phyloP scores from a whole-genome alignment of 2,329 filamentous ascomycete genomes.

The Exophiala viscosa region DNA sequence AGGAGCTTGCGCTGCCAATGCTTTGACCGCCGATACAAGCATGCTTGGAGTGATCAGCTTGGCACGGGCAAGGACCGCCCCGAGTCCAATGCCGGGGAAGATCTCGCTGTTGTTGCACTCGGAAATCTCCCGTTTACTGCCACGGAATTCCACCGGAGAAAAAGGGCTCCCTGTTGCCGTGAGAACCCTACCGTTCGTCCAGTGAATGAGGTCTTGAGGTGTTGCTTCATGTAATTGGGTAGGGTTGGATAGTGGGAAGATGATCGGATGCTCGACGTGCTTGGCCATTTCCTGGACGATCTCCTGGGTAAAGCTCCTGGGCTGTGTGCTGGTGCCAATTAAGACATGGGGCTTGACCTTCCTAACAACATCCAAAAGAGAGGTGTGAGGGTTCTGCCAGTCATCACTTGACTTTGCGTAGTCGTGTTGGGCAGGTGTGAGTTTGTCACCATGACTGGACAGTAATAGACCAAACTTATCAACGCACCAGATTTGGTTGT shows the following conservation, averaged over 20 bases:
- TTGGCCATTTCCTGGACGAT: constrained; percentile 71
- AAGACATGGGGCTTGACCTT: constrained; percentile 74
- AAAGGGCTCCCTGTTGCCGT: constrained; percentile 84
- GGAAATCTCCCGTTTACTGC: constrained; percentile 57
- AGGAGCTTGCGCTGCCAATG: constrained; percentile 67
- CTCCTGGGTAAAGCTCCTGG: constrained; percentile 70
- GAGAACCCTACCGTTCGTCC: constrained; percentile 73
- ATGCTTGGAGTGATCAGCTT: constrained; percentile 68
- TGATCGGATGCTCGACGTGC: constrained; percentile 66
- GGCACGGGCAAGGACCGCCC: constrained; percentile 67
- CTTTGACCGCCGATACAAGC: constrained; percentile 74
- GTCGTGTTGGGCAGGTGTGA: constrained; percentile 63
- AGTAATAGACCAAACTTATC: constrained; percentile 77
- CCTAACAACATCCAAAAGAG: constrained; percentile 65
- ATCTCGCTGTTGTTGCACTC: constrained; percentile 88
- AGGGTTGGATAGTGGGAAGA: constrained; percentile 81
- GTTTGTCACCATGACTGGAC: constrained; percentile 56
- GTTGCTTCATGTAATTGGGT: constrained; percentile 78
- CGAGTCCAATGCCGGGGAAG: constrained; percentile 82
- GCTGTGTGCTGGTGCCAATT: constrained; percentile 77
- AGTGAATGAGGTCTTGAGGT: constrained; percentile 69
- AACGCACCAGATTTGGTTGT: constrained; percentile 76
- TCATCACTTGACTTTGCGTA: constrained; percentile 59
- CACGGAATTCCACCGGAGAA: constrained; percentile 62
- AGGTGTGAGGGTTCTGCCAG: constrained; percentile 46